These are phyloP conservation scores for Oryza brachyantha DNA, from an alignment of 176 grass and related monocot species.

Conservation along the genomic window DNA sequence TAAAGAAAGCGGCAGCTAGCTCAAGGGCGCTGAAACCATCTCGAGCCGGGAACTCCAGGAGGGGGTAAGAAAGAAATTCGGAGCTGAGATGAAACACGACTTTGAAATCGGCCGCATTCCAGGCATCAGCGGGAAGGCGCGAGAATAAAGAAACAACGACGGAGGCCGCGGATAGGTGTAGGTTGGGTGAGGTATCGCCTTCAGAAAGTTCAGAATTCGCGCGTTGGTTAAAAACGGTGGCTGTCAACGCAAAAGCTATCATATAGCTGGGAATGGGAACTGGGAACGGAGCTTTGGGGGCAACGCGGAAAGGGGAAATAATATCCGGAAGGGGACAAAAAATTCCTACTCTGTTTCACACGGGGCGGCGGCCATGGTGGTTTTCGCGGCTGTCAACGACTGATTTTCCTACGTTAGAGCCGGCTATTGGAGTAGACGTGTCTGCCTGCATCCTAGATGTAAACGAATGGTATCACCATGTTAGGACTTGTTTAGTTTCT, in stretches of 20 bases:
- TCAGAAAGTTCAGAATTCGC: slow-evolving; percentile 34
- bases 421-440: background rate
- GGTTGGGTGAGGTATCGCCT: slow-evolving; percentile 36
- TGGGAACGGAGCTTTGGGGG: background rate
- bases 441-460: too few species aligned
- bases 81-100: background rate
- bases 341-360: slow-evolving; percentile 19
- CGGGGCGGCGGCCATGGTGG: background rate
- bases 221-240: slow-evolving; percentile 28
- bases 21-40: slow-evolving; percentile 19
- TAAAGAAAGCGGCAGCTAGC: background rate
- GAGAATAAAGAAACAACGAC: slow-evolving; percentile 28
- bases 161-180: slow-evolving; percentile 1
- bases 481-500: too few species aligned
- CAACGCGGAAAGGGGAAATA: background rate
- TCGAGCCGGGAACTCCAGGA: background rate
- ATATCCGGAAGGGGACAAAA: background rate
- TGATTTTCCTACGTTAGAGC: background rate
- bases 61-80: background rate
- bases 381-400: background rate
- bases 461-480: too few species aligned
- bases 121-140: background rate
- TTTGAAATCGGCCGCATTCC: slow-evolving; percentile 3
- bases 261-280: background rate
- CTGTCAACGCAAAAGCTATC: background rate